Percentiles rank a stretch among this genome's conserved stretches.
phyloP scores from a whole-genome alignment of 306 rosid genomes.

The Cucumis hystrix region DNA sequence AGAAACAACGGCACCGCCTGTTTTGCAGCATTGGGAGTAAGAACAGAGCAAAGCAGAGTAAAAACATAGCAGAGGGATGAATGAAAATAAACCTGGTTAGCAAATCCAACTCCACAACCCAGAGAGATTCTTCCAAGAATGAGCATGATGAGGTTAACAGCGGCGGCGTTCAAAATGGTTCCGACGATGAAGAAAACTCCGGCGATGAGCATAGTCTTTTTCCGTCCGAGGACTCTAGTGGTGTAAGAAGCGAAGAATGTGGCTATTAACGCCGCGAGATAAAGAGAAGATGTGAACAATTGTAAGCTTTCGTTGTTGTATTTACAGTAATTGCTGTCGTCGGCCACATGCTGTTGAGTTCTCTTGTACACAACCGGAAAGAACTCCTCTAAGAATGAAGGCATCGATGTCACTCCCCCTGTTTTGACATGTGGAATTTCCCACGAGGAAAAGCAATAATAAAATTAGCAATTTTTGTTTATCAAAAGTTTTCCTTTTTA shows the following conservation, averaged over 20 bases:
- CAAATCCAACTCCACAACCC: conserved; percentile 83
- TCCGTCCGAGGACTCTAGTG: conserved; percentile 33
- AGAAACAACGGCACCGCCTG: conserved; percentile 90
- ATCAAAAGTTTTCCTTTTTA: no score
- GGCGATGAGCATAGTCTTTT: conserved; percentile 50
- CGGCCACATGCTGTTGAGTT: neutral
- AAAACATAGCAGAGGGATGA: no score
- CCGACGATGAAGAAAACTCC: conserved; percentile 52
- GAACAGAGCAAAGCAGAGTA: no score
- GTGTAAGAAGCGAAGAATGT: conserved; percentile 20
- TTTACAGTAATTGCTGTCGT: conserved; percentile 23
- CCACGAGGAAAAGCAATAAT: neutral
- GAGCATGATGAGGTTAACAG: conserved; percentile 24
- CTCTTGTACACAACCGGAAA: conserved; percentile 12
- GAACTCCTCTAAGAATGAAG: conserved; percentile 13
- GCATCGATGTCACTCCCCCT: conserved; percentile 28
- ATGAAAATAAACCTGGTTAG: conserved; percentile 50
- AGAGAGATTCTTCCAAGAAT: conserved; percentile 49
- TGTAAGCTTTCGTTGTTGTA: conserved; percentile 15
- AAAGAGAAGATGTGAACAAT: conserved; percentile 21
- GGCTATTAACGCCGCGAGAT: conserved; percentile 16
- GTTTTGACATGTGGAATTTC: neutral
- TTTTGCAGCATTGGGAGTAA: neutral
- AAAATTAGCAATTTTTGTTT: no score
- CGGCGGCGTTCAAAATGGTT: conserved; percentile 33